Evolutionary conservation across 768 basidiomycete genomes (phyloP), one percentile per base, ranked within the genome.

Genomic region (Coprinopsis sp.): DNA sequence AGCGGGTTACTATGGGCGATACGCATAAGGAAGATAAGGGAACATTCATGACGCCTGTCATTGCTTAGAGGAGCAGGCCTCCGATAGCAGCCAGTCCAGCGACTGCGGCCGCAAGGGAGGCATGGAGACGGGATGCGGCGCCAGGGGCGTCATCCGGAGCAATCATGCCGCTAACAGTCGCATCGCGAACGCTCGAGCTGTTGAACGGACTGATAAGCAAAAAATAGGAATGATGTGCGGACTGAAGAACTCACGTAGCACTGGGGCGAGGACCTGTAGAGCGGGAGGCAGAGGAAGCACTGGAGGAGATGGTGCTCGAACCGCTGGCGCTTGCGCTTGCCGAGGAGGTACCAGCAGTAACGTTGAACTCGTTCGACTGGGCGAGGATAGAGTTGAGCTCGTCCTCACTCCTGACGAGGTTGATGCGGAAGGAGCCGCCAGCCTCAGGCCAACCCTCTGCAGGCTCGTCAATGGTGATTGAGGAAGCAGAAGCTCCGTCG

Each of bases 341-440:
- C 4, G 57, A 47, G 25, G 57, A 52, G 21, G 55, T 33, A 13
- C 65, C 45, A 3, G 59, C 47, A 13, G 59, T 63, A 44, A 77
- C 73, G 36, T 55, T 65, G 64, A 91, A 93, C 46, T 78, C 59
- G 22, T 46, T 42, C 14, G 87, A 90, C 65, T 93, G 88, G 30
- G 89, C 87, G 44, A 79, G 73, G 53, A 92, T 80, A 41, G 65
- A 64, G 61, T 62, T 57, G 19, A 76, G 65, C 44, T 78, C 42
- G 16, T 73, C 46, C 3, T 70, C 51, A 53, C 77, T 71, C 54
- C 69, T 56, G 50, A 83, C 79, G 22, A 93, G 63, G 69, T 92
- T 89, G 64, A 94, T 73, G 47, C 77, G 82, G 77, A 77, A 93
- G 28, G 64, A 68, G 27, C 53, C 45, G 46, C 82, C 84, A n/a